Conservation (phyloP, 768 basidiomycete species). For the Suillus cothurnatus region DNA sequence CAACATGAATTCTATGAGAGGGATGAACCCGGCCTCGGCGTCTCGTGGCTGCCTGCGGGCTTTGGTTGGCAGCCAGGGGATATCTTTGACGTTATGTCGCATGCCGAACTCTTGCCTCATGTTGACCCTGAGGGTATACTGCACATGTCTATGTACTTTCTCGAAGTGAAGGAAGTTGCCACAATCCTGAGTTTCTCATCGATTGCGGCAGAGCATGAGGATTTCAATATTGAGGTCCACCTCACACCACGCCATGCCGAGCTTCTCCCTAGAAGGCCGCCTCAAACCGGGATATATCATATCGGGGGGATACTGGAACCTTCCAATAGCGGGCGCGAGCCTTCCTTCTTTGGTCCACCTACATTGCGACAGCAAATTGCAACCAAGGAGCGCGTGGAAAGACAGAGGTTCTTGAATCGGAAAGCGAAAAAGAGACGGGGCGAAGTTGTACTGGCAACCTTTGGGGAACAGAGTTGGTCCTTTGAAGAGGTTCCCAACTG, state of each 20-base stretch:
- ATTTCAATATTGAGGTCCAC: background rate
- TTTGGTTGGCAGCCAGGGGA: background rate
- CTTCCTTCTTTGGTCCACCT: background rate
- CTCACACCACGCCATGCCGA: background rate
- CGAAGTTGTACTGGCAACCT: background rate
- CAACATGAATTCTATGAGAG: background rate
- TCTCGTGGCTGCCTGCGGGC: background rate
- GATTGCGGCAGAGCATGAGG: background rate
- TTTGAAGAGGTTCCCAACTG: background rate
- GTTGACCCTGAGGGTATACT: background rate
- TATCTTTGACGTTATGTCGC: background rate
- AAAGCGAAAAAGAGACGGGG: background rate
- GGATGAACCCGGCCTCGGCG: background rate
- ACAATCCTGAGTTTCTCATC: background rate
- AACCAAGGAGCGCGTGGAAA: background rate
- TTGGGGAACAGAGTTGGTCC: background rate
- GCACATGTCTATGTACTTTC: background rate
- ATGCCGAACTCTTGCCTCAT: background rate
- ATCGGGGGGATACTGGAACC: conserved; percentile 3
- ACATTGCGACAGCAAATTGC: background rate
- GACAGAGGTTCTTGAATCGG: background rate
- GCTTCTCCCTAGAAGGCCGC: background rate
- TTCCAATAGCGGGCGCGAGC: background rate
- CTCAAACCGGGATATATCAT: background rate
- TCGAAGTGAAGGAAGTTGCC: background rate